These are phyloP conservation scores for Bipolaris bicolor DNA, from an alignment of 2,329 filamentous ascomycete genomes.

Conservation along the genomic window DNA sequence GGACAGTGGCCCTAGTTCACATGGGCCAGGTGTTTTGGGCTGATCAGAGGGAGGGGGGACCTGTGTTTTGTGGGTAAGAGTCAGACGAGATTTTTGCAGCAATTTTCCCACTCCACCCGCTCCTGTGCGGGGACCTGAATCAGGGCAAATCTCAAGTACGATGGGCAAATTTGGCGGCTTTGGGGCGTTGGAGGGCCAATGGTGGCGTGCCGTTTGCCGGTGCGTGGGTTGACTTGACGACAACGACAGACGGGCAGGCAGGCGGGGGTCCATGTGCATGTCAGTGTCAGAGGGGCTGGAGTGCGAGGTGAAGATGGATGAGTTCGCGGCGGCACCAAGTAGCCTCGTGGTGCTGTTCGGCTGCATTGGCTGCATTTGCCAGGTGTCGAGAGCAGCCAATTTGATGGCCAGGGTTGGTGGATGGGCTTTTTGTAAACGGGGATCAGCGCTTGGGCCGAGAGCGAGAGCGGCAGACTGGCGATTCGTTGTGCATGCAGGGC, in stretches of 20 bases:
- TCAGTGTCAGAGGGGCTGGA: neutral
- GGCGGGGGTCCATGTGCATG: neutral
- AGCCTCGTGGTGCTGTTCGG: neutral
- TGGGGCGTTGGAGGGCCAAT: neutral
- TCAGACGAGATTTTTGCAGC: conserved; percentile 22
- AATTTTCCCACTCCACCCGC: conserved; percentile 28
- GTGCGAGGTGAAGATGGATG: neutral
- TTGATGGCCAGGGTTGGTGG: conserved; percentile 30
- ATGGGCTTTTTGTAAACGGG: conserved; percentile 34
- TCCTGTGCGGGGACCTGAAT: conserved; percentile 25
- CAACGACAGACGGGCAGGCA: neutral
- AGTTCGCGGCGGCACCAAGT: conserved; percentile 22
- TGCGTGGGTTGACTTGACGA: neutral
- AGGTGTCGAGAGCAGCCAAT: conserved; percentile 6
- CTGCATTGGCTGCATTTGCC: conserved; percentile 14
- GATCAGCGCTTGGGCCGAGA: conserved; percentile 35
- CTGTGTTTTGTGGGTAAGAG: conserved; percentile 10
- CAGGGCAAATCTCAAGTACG: conserved; percentile 25
- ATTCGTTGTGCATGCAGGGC: conserved; percentile 28
- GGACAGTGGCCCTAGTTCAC: conserved; percentile 29
- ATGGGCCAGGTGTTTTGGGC: conserved; percentile 37
- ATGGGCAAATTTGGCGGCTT: conserved; percentile 26
- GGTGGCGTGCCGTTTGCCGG: neutral
- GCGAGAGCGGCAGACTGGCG: conserved; percentile 11
- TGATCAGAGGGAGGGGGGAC: conserved; percentile 31